Base-by-base conservation (phyloP, 208 protist genomes). In the Acanthamoeba polyphaga region DNA sequence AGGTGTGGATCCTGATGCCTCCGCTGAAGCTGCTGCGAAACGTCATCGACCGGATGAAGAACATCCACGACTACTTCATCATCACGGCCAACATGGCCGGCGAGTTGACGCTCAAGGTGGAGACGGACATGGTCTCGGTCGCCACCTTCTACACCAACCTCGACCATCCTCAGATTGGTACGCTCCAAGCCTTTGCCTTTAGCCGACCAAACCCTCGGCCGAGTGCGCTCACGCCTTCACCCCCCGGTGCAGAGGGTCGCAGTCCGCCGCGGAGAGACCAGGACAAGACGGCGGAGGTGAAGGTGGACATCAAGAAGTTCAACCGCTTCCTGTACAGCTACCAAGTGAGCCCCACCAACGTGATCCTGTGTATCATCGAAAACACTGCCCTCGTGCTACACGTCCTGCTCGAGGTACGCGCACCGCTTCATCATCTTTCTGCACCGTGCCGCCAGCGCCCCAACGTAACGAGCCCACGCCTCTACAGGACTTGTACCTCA, bases 11-110 rank as follows among this genome's bases (percentile, higher is more conserved):
- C 17, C 53, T 95, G 80, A 62, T 96, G 53, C 96, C 96, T 13
- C n/a, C 66, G 9, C 64, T 97, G 46, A 97, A 97, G 70, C 82
- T 91, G 38, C 15, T 97, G 29, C 90, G 94, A 58, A 82, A 92
- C 24, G 93, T 97, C 0, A 95, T 97, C 8, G 96, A 97, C 43
- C 89, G 95, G 60, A 96, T 97, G 95, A 96, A 96, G 29, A 96
- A 97, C 55, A 89, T 96, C 29, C 84, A 95, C 85, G 84, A 95
- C 34, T 95, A 76, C 29, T 76, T 95, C 82, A 95, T 74, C 64
- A 95, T 95, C 49, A 94, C 64, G 3, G 94, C 94, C 64, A 95
- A 95, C 90, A 95, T 95, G 94, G 82, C 72, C 10, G 94, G 94
- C 78, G 94, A 95, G 58, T 93, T 95, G 24, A 94, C 34, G 27